Evolutionary conservation across 1,284 basidiomycete genomes (phyloP), one percentile per base, ranked within the genome.

Genomic region (Erythrobasidium hasegawianum): DNA sequence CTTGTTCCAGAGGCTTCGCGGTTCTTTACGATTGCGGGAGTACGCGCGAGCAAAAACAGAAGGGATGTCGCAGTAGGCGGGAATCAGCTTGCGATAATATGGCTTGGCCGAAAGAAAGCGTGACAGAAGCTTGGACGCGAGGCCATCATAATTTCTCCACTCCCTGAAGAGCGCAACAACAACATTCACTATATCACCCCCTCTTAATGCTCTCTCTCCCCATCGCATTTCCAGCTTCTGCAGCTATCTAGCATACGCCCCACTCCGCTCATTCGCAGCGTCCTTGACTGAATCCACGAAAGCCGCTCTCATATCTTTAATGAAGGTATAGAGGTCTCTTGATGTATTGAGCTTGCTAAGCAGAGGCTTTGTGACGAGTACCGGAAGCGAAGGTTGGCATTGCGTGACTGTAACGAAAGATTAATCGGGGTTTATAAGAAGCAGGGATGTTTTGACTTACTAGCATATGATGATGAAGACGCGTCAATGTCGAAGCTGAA

Each of bases 401-500:
- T 50, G 39, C 2, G 60, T 40, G 16, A 59, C 24, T 47, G 22
- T 7, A n/a, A 24, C 5, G 14, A 5, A 24, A 18, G 22, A 8
- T 16, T 5, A 47, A 24, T 47, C 14, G 16, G 33, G 33, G 33
- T 11, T 11, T 33, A 16, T 16, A 24, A n/a, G 4, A n/a, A n/a
- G n/a, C n/a, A n/a, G n/a, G n/a, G n/a, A n/a, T n/a, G n/a, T n/a
- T n/a, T n/a, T n/a, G n/a, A 47, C 43, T 5, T 14, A 47, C 43
- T 5, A 11, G 59, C 40, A 55, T 75, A 75, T 5, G 49, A 38
- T 9, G 60, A 55, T 9, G 60, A 45, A 7, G 70, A 71, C 2
- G 71, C 71, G 60, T 75, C 72, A 27, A 76, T 43, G 22, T 73
- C 71, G 62, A 76, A 68, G 3, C 68, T 69, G 41, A 75, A 75